phyloP scores from a whole-genome alignment of 2,329 filamentous ascomycete genomes.

The Hymenoscyphus infarciens region DNA sequence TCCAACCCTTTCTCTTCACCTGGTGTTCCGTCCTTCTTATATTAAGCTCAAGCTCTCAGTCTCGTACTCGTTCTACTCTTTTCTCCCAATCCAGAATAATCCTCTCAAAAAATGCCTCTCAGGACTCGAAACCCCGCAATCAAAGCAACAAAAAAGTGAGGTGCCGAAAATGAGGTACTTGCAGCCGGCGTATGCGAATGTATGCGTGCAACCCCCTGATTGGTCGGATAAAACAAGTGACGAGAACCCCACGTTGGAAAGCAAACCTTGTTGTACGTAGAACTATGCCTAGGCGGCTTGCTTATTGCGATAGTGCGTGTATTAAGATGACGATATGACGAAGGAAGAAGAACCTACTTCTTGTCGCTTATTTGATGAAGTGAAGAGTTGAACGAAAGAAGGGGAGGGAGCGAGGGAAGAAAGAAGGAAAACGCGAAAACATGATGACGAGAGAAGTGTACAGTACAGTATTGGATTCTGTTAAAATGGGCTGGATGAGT shows the following conservation, averaged over 20 bases:
- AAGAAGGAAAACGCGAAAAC: not conserved
- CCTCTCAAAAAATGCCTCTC: not conserved
- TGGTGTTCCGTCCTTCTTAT: not conserved
- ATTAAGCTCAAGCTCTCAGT: not conserved
- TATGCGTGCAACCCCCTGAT: slow-evolving; percentile 4
- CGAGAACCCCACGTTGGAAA: not conserved
- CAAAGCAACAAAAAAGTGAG: not conserved
- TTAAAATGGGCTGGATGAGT: not conserved
- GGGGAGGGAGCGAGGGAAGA: not conserved
- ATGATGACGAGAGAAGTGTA: not conserved
- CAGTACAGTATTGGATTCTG: not conserved
- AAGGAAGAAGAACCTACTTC: not conserved
- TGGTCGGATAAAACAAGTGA: slow-evolving; percentile 7
- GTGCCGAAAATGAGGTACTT: not conserved
- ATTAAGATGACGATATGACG: not conserved
- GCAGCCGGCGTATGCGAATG: not conserved
- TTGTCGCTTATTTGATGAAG: not conserved
- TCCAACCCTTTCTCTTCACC: too few species aligned
- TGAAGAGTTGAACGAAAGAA: not conserved
- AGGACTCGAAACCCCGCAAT: not conserved
- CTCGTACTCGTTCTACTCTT: not conserved
- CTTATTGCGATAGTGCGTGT: not conserved
- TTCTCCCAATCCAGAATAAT: too few species aligned
- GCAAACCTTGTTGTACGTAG: not conserved
- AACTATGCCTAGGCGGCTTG: not conserved